Evolutionary conservation across 1,139 yeast genomes (phyloP).

Genomic region (Sugiyamaella castrensis): DNA sequence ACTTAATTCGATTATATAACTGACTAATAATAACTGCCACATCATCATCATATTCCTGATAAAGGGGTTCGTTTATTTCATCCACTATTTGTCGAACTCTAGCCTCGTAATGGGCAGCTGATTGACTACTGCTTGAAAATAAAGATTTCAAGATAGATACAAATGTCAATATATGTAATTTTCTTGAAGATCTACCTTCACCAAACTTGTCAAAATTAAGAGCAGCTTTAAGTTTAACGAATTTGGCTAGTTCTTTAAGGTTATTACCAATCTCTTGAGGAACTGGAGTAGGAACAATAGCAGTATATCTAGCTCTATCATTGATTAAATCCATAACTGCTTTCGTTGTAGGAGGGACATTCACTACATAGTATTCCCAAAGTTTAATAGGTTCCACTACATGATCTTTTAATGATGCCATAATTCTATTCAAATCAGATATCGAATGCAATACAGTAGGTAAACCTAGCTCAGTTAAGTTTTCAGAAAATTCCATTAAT

Average conservation of each 20-base stretch:
- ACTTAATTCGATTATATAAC: conserved; percentile 69
- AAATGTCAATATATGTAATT: conserved; percentile 50
- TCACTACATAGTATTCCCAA: conserved; percentile 86
- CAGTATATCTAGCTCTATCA: conserved; percentile 26
- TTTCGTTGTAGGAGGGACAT: conserved; percentile 41
- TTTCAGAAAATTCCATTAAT: conserved; percentile 60
- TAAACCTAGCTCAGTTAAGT: conserved; percentile 53
- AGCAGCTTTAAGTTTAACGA: conserved; percentile 47
- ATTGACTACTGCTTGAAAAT: conserved; percentile 30
- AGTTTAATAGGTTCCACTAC: conserved; percentile 65
- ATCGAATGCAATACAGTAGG: conserved; percentile 53
- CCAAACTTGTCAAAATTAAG: conserved; percentile 40
- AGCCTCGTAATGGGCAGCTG: conserved; percentile 33
- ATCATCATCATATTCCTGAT: conserved; percentile 76
- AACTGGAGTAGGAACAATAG: conserved; percentile 37
- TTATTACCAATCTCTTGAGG: conserved; percentile 44
- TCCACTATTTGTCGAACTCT: conserved; percentile 60
- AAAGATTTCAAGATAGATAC: conserved; percentile 45
- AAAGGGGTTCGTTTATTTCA: conserved; percentile 71
- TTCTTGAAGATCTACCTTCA: conserved; percentile 52
- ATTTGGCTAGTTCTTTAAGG: conserved; percentile 50
- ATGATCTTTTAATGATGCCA: conserved; percentile 63
- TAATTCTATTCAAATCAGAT: conserved; percentile 56
- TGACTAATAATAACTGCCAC: conserved; percentile 61
- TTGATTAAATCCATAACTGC: conserved; percentile 31